These are phyloP conservation scores for Tardiomyces blankii DNA, from an alignment of 1,139 yeast genomes.

Conservation along the genomic window DNA sequence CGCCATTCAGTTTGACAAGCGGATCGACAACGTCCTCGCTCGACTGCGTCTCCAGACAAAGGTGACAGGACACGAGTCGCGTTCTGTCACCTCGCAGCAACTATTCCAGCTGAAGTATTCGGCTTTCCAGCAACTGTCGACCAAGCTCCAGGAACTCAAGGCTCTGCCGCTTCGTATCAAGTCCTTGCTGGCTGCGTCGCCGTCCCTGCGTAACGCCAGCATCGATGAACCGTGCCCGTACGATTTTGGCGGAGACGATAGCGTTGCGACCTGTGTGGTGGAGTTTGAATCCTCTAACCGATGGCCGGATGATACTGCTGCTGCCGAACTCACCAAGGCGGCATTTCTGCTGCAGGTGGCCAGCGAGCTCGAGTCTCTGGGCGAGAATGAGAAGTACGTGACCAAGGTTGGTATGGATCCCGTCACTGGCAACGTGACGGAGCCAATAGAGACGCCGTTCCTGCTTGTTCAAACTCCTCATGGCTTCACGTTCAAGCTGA, in stretches of 20 bases:
- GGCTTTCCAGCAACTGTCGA: slow-evolving; percentile 59
- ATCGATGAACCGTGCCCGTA: slow-evolving; percentile 73
- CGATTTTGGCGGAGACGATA: slow-evolving; percentile 62
- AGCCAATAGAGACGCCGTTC: slow-evolving; percentile 30
- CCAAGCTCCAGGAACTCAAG: slow-evolving; percentile 35
- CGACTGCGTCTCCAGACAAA: not conserved
- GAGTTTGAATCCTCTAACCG: slow-evolving; percentile 84
- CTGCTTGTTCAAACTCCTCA: slow-evolving; percentile 69
- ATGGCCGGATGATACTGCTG: slow-evolving; percentile 90
- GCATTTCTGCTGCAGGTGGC: slow-evolving; percentile 74
- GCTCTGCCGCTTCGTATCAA: slow-evolving; percentile 66
- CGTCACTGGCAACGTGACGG: slow-evolving; percentile 37
- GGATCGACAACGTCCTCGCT: too few species aligned
- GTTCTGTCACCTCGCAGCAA: slow-evolving; percentile 39
- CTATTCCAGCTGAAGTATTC: slow-evolving; percentile 47
- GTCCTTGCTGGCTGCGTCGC: slow-evolving; percentile 54
- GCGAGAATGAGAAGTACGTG: slow-evolving; percentile 38
- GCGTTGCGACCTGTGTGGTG: slow-evolving; percentile 66
- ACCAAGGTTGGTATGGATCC: slow-evolving; percentile 32
- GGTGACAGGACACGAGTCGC: slow-evolving; percentile 12
- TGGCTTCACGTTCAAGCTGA: slow-evolving; percentile 71
- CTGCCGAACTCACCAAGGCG: slow-evolving; percentile 80
- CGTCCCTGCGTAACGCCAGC: slow-evolving; percentile 67
- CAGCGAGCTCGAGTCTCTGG: slow-evolving; percentile 49
- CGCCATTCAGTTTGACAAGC: too few species aligned